These are phyloP conservation scores for Pistacia vera DNA, from an alignment of 345 rosid genomes.

Conservation along the genomic window DNA sequence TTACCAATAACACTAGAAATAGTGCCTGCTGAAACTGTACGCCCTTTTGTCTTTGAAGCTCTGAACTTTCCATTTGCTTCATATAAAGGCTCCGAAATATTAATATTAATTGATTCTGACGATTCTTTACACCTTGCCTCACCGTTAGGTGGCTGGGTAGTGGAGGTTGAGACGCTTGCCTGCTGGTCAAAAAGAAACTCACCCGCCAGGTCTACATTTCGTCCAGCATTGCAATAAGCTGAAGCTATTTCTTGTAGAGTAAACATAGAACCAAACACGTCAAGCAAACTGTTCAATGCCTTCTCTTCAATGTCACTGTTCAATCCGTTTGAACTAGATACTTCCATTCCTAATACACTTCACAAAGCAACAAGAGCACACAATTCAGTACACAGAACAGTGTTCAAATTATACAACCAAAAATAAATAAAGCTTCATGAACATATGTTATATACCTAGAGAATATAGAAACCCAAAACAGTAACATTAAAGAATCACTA, in stretches of 20 bases:
- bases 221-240: conserved; percentile 43
- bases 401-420: background rate
- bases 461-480: background rate
- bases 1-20: conserved; percentile 52
- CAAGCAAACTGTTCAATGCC: conserved; percentile 45
- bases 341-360: conserved; percentile 41
- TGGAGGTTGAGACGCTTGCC: conserved; percentile 21
- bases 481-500: background rate
- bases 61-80: conserved; percentile 29
- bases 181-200: conserved; percentile 37
- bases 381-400: background rate
- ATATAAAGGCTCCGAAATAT: conserved; percentile 16
- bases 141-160: conserved; percentile 18
- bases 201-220: conserved; percentile 40
- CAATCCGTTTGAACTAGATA: conserved; percentile 24
- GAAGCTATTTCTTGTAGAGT: conserved; percentile 47
- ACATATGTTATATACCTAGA: background rate
- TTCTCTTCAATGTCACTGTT: conserved; percentile 35
- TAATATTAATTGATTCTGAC: conserved; percentile 18
- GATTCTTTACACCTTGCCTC: conserved; percentile 21
- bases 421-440: background rate
- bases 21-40: conserved; percentile 51
- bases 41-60: conserved; percentile 39
- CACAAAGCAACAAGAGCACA: background rate
- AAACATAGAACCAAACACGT: conserved; percentile 41